Percentiles rank a stretch among this genome's conserved stretches.
Evolutionary conservation across 441 rosid species (phyloP).

Genomic region (Pelargonium exstipulatum): DNA sequence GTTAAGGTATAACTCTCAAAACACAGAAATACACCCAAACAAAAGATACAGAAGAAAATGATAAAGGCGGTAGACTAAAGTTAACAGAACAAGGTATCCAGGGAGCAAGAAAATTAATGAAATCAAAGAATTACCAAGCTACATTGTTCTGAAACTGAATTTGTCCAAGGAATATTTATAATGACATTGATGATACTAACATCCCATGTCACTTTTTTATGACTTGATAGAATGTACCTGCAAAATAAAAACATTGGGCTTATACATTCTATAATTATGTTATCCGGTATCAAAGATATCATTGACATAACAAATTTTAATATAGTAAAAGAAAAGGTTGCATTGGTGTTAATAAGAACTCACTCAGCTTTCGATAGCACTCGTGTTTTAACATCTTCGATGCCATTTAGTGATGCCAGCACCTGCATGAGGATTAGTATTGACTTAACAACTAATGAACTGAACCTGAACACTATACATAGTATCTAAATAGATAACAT

Average conservation of each 20-base stretch:
- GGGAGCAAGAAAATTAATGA: constrained; percentile 9
- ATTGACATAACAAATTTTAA: neutral
- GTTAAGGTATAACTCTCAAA: neutral
- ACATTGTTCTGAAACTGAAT: constrained; percentile 40
- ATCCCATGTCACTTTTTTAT: constrained; percentile 57
- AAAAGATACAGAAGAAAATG: neutral
- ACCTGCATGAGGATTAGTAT: constrained; percentile 44
- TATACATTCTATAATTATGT: neutral
- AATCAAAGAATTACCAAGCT: constrained; percentile 53
- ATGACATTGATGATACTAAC: constrained; percentile 43
- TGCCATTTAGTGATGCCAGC: constrained; percentile 62
- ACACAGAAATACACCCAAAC: neutral
- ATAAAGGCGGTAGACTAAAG: neutral
- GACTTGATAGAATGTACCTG: constrained; percentile 68
- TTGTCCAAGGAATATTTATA: constrained; percentile 48
- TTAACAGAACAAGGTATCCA: neutral
- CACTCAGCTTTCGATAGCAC: constrained; percentile 70
- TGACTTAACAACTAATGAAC: neutral
- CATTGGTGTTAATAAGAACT: constrained; percentile 28
- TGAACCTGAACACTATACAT: neutral
- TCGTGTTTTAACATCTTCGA: constrained; percentile 58
- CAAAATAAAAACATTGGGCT: constrained; percentile 24
- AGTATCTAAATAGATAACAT: neutral
- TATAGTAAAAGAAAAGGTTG: neutral
- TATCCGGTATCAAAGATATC: neutral